Base-by-base conservation (phyloP, 2,329 filamentous ascomycete species). In the Aspergillus sp. region DNA sequence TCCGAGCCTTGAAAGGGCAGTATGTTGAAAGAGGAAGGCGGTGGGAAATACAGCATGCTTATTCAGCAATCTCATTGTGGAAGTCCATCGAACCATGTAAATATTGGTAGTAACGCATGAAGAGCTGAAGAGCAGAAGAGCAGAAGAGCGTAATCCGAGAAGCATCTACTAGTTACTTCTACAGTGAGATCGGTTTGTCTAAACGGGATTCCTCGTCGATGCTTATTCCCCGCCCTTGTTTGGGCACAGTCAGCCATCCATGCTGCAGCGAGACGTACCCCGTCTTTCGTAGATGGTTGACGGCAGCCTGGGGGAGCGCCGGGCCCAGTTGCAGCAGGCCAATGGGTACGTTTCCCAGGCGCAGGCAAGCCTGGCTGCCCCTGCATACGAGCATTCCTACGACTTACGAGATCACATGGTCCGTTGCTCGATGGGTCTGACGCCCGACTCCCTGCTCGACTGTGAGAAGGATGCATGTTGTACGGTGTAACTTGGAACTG, bases 21-120 rank as follows among this genome's bases (percentile, higher is more conserved):
- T 47, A 55, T 32, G 15, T 51, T 32, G 49, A 17, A 63, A 55
- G 11, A 1, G 30, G 58, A 54, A 66, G 59, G 64, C 64, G 64
- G 64, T 66, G 64, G 49, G 48, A 47, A 53, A 19, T 11, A 10
- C 5, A 49, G 4, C 8, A 15, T 13, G 25, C 47, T 60, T 48
- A 55, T 36, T 62, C 58, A 60, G 48, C 44, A 5, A 6, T 23
- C 10, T 11, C 23, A 19, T n/a, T 15, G 39, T 44, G 17, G 36
- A 57, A 54, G 27, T 25, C 51, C 5, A 54, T 25, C n/a, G 30
- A 53, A 57, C 38, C 17, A 32, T 36, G 32, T 36, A 11, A 30
- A 58, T 8, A 27, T 44, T 30, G 8, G 11, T 15, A 19, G 13
- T 19, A 13, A 13, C 5, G 17, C 8, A 44, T 36, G 32, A 36